Evolutionary conservation across 2,329 filamentous ascomycete genomes (phyloP).

Genomic region (Venturia effusa): DNA sequence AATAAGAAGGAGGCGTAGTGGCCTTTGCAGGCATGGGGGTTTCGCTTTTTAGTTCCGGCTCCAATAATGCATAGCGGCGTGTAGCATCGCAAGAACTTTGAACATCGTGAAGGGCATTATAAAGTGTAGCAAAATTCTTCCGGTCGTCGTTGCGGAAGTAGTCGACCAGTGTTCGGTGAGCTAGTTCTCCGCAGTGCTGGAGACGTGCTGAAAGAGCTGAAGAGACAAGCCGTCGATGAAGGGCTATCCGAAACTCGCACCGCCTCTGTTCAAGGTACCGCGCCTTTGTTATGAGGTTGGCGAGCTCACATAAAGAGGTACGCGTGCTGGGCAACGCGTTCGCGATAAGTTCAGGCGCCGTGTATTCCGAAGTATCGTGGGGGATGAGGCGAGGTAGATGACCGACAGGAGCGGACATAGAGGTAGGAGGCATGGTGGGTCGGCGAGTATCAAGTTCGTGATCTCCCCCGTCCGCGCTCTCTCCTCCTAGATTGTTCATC

Average conservation of each 20-base stretch:
- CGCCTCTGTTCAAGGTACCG: constrained; percentile 76
- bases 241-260: constrained; percentile 57
- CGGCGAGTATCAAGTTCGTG: not conserved
- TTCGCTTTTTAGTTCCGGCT: constrained; percentile 56
- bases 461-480: constrained; percentile 8
- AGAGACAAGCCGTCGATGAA: constrained; percentile 64
- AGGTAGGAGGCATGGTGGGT: constrained; percentile 21
- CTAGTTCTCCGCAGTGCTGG: constrained; percentile 62
- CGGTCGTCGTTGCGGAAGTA: constrained; percentile 71
- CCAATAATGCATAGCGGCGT: constrained; percentile 57
- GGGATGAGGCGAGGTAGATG: constrained; percentile 45
- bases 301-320: constrained; percentile 65
- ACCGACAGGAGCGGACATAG: constrained; percentile 34
- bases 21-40: constrained; percentile 23
- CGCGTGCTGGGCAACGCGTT: constrained; percentile 47
- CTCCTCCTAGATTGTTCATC: constrained; percentile 1
- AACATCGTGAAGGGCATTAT: constrained; percentile 70
- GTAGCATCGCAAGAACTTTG: constrained; percentile 66
- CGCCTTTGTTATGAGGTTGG: constrained; percentile 65
- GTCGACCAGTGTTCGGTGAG: constrained; percentile 66
- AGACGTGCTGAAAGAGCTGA: constrained; percentile 65
- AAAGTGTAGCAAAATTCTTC: constrained; percentile 61
- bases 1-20: constrained; percentile 31
- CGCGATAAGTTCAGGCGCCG: constrained; percentile 47
- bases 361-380: constrained; percentile 55